phyloP scores from a whole-genome alignment of 192 early-diverging fungal species.

The Cladochytrium replicatum region DNA sequence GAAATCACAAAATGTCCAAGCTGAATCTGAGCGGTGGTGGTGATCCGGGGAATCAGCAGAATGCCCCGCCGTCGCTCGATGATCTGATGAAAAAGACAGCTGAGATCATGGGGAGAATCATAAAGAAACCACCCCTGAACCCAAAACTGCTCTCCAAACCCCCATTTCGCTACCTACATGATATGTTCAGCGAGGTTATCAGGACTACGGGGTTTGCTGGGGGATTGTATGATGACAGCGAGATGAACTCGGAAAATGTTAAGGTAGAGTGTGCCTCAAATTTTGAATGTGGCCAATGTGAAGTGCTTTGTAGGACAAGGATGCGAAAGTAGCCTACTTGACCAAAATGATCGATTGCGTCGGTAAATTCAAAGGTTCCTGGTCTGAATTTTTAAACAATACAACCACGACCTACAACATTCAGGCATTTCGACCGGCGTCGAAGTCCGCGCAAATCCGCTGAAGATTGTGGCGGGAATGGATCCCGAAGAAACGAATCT shows the following conservation, averaged over 20 bases:
- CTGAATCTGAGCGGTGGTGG: too few species aligned
- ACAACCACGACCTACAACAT: not conserved
- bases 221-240: constrained; percentile 38
- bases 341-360: constrained; percentile 41
- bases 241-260: constrained; percentile 43
- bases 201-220: constrained; percentile 20
- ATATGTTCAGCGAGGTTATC: constrained; percentile 41
- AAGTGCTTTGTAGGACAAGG: too few species aligned
- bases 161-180: constrained; percentile 51
- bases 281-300: too few species aligned
- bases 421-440: constrained; percentile 34
- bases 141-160: constrained; percentile 48
- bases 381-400: constrained; percentile 13
- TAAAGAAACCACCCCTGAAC: constrained; percentile 44
- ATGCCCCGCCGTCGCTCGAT: too few species aligned
- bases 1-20: too few species aligned
- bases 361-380: too few species aligned
- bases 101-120: constrained; percentile 28
- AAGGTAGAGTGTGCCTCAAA: too few species aligned
- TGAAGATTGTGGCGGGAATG: constrained; percentile 49
- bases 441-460: constrained; percentile 36
- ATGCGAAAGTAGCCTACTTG: constrained; percentile 45
- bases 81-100: constrained; percentile 34
- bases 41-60: too few species aligned
- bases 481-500: constrained; percentile 48